Base-by-base conservation (phyloP, 1,139 yeast genomes). In the Arxiozyma heterogenica region DNA sequence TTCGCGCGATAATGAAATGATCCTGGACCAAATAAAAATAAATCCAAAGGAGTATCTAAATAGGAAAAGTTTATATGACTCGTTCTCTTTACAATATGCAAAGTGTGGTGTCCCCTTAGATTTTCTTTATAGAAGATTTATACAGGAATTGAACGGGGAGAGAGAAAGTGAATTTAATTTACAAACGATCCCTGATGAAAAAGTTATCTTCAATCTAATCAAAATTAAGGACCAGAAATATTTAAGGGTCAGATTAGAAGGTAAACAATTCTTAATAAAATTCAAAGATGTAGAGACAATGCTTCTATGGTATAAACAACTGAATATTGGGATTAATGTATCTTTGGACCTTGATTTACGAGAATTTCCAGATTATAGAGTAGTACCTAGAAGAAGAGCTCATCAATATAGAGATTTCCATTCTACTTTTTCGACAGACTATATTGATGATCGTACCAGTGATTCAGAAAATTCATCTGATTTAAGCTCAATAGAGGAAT, bases 11-110 rank as follows among this genome's bases (percentile, higher is more conserved):
- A 66, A 61, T 21, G 66, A 67, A 20, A 54, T 57, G 22, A 65
- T 72, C 9, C 21, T 68, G 8, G 64, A 64, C 27, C 58, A 58
- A 30, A 59, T 72, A 30, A 58, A 58, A 15, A 53, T 55, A 20
- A 61, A 64, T n/a, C 68, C 66, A n/a, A 51, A 58, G 1, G 61
- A 66, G n/a, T 69, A 69, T 46, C 54, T 78, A 7, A 62, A 69
- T 6, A 58, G 68, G 7, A 57, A 61, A 1, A 68, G 62, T 50
- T 61, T 83, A 20, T 63, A 77, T 22, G 73, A 82, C 55, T 79
- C 86, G 0, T 84, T 82, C 62, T 80, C 90, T 2, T 71, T 86
- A 48, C 94, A 86, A 65, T 79, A 82, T 63, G 83, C 85, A 12
- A 78, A 73, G 58, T 65, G 83, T 53, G 94, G 94, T 0, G 67